A percentile compares a stretch with the other conserved stretches of the same genome.
These are phyloP conservation scores for Zygoascus sp. DNA, from an alignment of 1,139 yeast species.

Conservation along the genomic window DNA sequence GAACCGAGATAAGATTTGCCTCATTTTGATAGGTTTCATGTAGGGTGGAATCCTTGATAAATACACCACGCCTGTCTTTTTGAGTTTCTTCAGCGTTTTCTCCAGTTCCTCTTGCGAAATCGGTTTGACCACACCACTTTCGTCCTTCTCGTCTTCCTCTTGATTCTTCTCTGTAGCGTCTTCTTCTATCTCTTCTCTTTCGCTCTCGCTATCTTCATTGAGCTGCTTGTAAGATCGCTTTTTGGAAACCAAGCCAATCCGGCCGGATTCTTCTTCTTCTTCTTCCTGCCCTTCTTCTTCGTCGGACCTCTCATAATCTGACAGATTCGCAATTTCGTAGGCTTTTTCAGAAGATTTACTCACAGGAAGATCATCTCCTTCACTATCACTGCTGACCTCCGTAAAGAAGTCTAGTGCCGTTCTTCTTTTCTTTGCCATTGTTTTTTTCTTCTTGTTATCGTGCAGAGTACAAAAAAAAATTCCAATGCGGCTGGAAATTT, in stretches of 20 bases:
- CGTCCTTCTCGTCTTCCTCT: conserved; percentile 5
- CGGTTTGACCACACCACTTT: conserved; percentile 23
- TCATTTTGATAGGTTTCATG: conserved; percentile 89
- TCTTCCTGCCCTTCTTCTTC: not conserved
- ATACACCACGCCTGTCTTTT: conserved; percentile 86
- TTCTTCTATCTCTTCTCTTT: not conserved
- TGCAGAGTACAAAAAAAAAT: too few species aligned
- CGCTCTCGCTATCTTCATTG: not conserved
- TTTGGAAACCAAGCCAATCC: not conserved
- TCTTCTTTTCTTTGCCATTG: conserved; percentile 6
- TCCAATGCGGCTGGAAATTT: conserved; percentile 9
- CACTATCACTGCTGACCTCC: not conserved
- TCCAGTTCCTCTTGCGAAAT: conserved; percentile 32
- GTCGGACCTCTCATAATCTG: not conserved
- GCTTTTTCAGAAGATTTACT: too few species aligned
- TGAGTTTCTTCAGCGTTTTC: conserved; percentile 39
- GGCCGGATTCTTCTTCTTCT: not conserved
- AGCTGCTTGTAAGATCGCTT: not conserved
- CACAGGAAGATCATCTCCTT: too few species aligned
- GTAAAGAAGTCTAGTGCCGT: conserved; percentile 4
- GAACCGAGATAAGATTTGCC: conserved; percentile 73
- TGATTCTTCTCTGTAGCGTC: not conserved
- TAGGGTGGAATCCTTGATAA: conserved; percentile 90
- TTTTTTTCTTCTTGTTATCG: not conserved
- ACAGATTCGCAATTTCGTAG: not conserved